Conservation (phyloP, 441 rosid species). For the Adansonia gregorii region DNA sequence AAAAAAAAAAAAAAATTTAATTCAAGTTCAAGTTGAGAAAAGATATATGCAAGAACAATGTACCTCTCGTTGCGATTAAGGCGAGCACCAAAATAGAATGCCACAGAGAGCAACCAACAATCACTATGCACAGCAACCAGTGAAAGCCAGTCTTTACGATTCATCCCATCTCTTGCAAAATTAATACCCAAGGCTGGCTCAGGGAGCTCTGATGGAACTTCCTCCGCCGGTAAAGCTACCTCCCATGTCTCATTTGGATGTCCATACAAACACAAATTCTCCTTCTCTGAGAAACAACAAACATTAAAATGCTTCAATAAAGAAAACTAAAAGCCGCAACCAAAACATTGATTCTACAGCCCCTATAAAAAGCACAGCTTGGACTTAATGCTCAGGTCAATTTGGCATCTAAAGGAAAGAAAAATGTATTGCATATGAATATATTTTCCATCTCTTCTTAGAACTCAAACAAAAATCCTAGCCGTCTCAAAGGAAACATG, state of each 20-base stretch:
- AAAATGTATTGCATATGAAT: not conserved
- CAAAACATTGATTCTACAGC: not conserved
- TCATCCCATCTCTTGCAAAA: conserved; percentile 89
- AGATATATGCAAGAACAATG: not conserved
- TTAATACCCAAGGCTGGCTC: conserved; percentile 88
- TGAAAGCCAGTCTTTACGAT: conserved; percentile 80
- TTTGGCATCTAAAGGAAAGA: not conserved
- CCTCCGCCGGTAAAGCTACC: conserved; percentile 79
- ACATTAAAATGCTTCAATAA: not conserved
- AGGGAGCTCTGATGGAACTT: conserved; percentile 87
- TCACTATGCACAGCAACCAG: conserved; percentile 86
- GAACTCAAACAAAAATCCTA: not conserved
- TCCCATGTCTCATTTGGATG: conserved; percentile 79
- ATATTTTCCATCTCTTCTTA: not conserved
- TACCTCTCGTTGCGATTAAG: conserved; percentile 75
- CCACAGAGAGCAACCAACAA: conserved; percentile 81
- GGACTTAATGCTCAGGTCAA: not conserved
- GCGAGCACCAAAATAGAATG: conserved; percentile 78
- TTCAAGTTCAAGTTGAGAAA: not conserved
- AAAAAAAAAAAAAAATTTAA: not conserved
- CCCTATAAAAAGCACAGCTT: not conserved
- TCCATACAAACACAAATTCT: conserved; percentile 82
- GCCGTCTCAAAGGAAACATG: not conserved
- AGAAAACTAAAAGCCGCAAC: not conserved
- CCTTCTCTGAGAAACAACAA: conserved; percentile 54